Evolutionary conservation across 2,329 filamentous ascomycete species (phyloP).

Genomic region (Ceratocystis cacaofunesta): DNA sequence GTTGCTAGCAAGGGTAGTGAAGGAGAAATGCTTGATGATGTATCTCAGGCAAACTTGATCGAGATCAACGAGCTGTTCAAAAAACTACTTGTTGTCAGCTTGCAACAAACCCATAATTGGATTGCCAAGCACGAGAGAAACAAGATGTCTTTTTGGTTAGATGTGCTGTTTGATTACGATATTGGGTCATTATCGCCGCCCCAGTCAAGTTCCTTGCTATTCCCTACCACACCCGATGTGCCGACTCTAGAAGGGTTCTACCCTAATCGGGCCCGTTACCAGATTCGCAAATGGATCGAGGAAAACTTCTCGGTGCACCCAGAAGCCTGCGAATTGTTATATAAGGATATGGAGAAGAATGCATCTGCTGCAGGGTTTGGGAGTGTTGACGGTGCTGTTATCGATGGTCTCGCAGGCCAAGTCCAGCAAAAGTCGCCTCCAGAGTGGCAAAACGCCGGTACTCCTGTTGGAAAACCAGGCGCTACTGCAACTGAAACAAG

Average conservation of each 20-base stretch:
- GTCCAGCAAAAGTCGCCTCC: constrained; percentile 43
- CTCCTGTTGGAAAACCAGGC: constrained; percentile 19
- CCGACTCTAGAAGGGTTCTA: constrained; percentile 24
- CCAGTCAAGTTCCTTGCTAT: constrained; percentile 21
- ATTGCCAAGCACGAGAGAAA: constrained; percentile 53
- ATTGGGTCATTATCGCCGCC: constrained; percentile 25
- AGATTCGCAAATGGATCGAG: constrained; percentile 48
- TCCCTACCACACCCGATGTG: not conserved
- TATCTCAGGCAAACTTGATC: constrained; percentile 40
- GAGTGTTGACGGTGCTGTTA: constrained; percentile 25
- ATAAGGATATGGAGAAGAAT: constrained; percentile 36
- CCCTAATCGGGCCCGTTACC: constrained; percentile 41
- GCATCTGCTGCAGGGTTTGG: constrained; percentile 29
- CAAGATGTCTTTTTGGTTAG: constrained; percentile 56
- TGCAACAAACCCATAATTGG: constrained; percentile 56
- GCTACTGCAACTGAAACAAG: not conserved
- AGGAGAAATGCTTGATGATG: constrained; percentile 45
- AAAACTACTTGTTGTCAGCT: constrained; percentile 48
- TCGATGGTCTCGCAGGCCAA: constrained; percentile 35
- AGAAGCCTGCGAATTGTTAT: constrained; percentile 38
- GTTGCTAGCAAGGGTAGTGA: constrained; percentile 54
- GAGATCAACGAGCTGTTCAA: constrained; percentile 54
- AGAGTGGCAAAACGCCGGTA: constrained; percentile 20
- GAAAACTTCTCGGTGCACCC: constrained; percentile 45
- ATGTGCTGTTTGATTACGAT: constrained; percentile 48